Evolutionary conservation across 2,329 filamentous ascomycete species (phyloP), one percentile per base, ranked within the genome.

Genomic region (Diaporthe sp.): DNA sequence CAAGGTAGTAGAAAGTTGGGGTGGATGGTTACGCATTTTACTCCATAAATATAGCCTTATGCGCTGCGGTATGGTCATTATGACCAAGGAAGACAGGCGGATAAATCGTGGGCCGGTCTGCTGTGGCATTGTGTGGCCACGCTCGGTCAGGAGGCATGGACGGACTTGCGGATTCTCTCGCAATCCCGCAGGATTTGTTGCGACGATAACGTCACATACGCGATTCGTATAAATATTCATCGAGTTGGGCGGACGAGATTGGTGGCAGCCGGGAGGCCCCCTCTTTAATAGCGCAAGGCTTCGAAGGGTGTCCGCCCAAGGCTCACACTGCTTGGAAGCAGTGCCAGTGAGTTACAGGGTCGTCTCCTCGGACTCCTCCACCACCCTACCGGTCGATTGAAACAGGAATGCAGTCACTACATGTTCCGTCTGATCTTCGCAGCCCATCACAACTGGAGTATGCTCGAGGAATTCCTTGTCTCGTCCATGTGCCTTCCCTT

Each of bases 311-410:
- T 65, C 39, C 25, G 46, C 13, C n/a, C 59, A 53, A 51, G 62
- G 62, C 62, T 39, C 46, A 25, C 62, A 37, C 22, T 17, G 31
- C 31, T 31, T 31, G 2, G 19, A n/a, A 19, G 46, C 31, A 39
- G 3, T 53, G 22, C 28, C 31, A 39, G 3, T 53, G 22, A 39
- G 34, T 53, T 13, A 53, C 46, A 37, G 34, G 31, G 17, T 68
- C 22, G 62, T 68, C 62, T 51, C 46, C 10, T 39, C 65, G 65
- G 65, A 68, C 65, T 68, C 65, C 65, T 68, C 65, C 65, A 68
- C 65, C 65, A 53, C 46, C 65, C 46, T 28, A 34, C 49, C 65
- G 46, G 65, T 53, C 8, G 37, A 34, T 68, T 68, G 65, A 68
- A 68, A 68, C 65, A 39, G 46, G 31, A 68, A 53, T 53, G 22